Base-by-base conservation (phyloP, 805 yeast genomes). In the Starmerella apis region DNA sequence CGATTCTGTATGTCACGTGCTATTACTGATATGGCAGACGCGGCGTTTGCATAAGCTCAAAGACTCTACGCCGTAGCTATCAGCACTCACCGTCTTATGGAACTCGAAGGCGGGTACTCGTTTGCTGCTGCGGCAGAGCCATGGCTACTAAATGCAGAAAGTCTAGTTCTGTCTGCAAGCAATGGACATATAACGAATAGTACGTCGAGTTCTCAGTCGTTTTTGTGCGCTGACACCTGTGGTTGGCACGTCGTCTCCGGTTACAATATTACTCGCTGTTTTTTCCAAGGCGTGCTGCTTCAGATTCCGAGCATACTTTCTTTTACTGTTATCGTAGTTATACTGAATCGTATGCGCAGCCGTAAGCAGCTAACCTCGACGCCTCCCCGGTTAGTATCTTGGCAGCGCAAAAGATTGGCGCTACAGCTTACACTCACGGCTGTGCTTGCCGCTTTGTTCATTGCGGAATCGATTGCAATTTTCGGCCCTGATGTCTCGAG, bases 201-300 rank as follows among this genome's bases (percentile, higher is more conserved):
- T 22, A 33, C 37, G 7, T n/a, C 20, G 9, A n/a, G 8, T n/a
- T 19, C 22, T 7, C 13, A 16, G 31, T 33, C 49, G 18, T 20
- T 42, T 19, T 19, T 56, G 41, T 57, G 60, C 28, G 3, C 32
- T 3, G 59, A 55, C 39, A 19, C 23, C 2, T 27, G 39, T 18
- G 59, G 59, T 11, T 56, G 59, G 58, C 30, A 24, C 10, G 33
- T 50, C 20, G 33, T 44, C 16, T 28, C 41, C 19, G 55, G 53
- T 32, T 60, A 55, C 44, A 61, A 52, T 32, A 50, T 68, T 44
- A 61, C 68, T 14, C 66, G 69, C n/a, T 69, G 73, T 53, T 70
- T 69, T 47, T 50, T 63, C 46, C 67, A 67, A 13, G 73, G 71
- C 16, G 56, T 60, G 4, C 52, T 68, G 24, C 49, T 63, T 24